Evolutionary conservation across 495 filamentous ascomycete genomes (phyloP).

Genomic region (Lasiosphaeris hirsuta): DNA sequence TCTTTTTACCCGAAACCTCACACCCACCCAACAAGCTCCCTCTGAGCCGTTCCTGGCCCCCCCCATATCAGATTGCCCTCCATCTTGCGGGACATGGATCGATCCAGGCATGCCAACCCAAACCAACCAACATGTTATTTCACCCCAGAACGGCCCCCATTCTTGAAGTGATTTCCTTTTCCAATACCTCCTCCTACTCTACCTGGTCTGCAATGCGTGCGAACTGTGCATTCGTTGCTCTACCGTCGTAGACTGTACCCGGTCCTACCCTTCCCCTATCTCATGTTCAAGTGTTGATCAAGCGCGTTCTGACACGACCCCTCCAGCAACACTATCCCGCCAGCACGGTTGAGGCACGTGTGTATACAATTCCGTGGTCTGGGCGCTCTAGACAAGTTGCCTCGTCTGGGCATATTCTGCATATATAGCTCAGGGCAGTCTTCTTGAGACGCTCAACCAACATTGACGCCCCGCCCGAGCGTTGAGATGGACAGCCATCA

Average conservation of each 20-base stretch:
- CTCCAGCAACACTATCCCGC: too few relatives aligned
- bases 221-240: neutral
- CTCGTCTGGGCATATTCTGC: too few relatives aligned
- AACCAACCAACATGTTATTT: conserved; percentile 6
- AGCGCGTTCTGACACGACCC: too few relatives aligned
- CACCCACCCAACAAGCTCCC: conserved; percentile 3
- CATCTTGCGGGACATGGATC: conserved; percentile 9
- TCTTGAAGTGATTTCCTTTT: neutral
- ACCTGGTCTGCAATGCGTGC: neutral
- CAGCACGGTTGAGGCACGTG: too few relatives aligned
- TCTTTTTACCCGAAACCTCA: conserved; percentile 11
- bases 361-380: too few relatives aligned
- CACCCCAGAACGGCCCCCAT: conserved; percentile 9
- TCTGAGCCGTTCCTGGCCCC: conserved; percentile 4
- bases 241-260: neutral
- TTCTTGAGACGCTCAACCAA: too few relatives aligned
- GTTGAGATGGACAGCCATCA: too few relatives aligned
- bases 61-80: conserved; percentile 1
- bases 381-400: too few relatives aligned
- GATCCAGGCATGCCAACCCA: conserved; percentile 7
- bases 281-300: too few relatives aligned
- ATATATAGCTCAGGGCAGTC: too few relatives aligned
- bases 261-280: neutral
- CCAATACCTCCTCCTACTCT: neutral
- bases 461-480: too few relatives aligned